Percentiles rank a stretch among this genome's conserved stretches.
Conservation (phyloP, 176 grass and related monocot genomes). For the Guadua angustifolia region DNA sequence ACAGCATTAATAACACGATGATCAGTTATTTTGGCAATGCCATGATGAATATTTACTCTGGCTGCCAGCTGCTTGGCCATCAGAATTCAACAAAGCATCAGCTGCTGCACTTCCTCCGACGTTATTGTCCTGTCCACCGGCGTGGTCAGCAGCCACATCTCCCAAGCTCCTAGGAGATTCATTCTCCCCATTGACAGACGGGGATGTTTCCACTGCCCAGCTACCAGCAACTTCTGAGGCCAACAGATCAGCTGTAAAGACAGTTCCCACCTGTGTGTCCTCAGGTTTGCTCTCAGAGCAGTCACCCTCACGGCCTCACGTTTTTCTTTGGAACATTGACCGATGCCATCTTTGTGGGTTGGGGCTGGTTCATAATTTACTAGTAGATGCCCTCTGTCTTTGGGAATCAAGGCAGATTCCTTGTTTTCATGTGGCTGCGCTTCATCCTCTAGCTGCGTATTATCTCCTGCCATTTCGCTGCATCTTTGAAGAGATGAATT, state of each 20-base stretch:
- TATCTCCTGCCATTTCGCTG: slow-evolving; percentile 69
- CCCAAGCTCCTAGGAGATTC: slow-evolving; percentile 63
- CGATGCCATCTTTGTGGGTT: slow-evolving; percentile 28
- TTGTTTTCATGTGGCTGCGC: slow-evolving; percentile 53
- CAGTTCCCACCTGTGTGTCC: slow-evolving; percentile 54
- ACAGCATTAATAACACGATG: slow-evolving; percentile 64
- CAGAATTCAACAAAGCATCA: slow-evolving; percentile 59
- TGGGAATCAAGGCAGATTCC: slow-evolving; percentile 41
- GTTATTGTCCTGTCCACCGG: slow-evolving; percentile 25
- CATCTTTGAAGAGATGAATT: slow-evolving; percentile 56
- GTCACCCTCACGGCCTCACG: slow-evolving; percentile 55
- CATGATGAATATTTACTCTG: slow-evolving; percentile 60
- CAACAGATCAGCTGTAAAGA: slow-evolving; percentile 81
- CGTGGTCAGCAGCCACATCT: slow-evolving; percentile 43
- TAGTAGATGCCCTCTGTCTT: slow-evolving; percentile 41
- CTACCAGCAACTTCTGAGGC: slow-evolving; percentile 91
- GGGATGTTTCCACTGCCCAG: slow-evolving; percentile 83
- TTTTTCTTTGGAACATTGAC: slow-evolving; percentile 47
- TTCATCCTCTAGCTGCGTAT: slow-evolving; percentile 87
- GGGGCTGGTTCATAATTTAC: slow-evolving; percentile 19
- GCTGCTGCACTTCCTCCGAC: slow-evolving; percentile 40
- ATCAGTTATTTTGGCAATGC: slow-evolving; percentile 42
- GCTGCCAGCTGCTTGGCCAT: slow-evolving; percentile 64
- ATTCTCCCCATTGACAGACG: slow-evolving; percentile 69
- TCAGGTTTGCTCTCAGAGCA: slow-evolving; percentile 53